Base-by-base conservation (phyloP, 2,329 filamentous ascomycete species). In the Exophiala xenobiotica region DNA sequence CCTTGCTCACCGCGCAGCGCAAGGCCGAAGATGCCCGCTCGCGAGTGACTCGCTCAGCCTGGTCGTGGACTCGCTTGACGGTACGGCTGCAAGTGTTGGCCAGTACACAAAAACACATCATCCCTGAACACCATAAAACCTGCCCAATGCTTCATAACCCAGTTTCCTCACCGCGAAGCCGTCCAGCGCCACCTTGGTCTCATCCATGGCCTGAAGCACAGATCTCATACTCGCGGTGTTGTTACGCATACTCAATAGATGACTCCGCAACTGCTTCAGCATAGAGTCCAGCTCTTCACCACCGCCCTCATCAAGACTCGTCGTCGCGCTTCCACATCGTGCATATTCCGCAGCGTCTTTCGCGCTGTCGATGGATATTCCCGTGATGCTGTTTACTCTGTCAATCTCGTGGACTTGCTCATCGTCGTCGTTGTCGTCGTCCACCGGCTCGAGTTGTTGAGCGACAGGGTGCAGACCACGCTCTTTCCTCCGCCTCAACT, bases 201-300 rank as follows among this genome's bases (percentile, higher is more conserved):
- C 46, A 8, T 54, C 42, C 35, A 58, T 48, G 3, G 55, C 55
- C 1, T 20, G 38, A 24, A 58, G 23, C 4, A 58, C 55, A 2
- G 55, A 49, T 16, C 24, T 12, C 29, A 60, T 24, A 11, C 23
- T 29, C 3, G 64, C 63, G 2, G 64, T 65, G 47, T 75, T 75
- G 46, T 60, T 68, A 49, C 69, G 68, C 68, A 75, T 74, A 3
- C 72, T 74, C 56, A 66, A 65, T 14, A 75, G 64, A 64, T 75
- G 72, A 27, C 63, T 68, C 46, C 68, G 68, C 11, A 75, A 57
- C 53, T 74, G 72, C 43, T 65, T 67, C 51, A 74, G 59, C 35
- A 74, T 54, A 19, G 52, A 56, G 14, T 61, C 57, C 14, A 70
- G 55, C 18, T 70, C 69, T 6, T 70, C 64, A 51, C 74, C 71